Base-by-base conservation (phyloP, 2,329 filamentous ascomycete genomes). In the Didymella exigua region DNA sequence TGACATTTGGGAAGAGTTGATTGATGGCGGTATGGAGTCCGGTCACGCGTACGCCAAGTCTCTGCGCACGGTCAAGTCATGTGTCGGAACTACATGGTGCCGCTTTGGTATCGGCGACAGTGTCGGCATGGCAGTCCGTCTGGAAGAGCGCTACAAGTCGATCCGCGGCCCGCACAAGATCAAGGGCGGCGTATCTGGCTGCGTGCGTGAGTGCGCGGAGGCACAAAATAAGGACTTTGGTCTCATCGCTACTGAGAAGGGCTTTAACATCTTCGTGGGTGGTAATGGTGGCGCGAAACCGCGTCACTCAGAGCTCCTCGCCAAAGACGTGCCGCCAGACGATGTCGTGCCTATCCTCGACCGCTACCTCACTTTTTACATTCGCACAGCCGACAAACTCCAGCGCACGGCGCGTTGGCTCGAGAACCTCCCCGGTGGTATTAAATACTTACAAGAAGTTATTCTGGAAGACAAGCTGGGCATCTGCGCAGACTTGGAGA, bases 161-260 rank as follows among this genome's bases (percentile, higher is more conserved):
- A 89, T 96, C 54, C 86, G 92, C n/a, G 83, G 84, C 14, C 92
- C 92, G 8, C 92, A 96, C 74, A 96, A 96, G 80, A 84, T 96
- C 73, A 96, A 96, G 75, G 91, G 90, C 1, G 92, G 90, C 50
- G 91, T 96, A 0, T 93, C 89, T 49, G 92, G 92, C 11, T 96
- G 92, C 61, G 91, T 96, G n/a, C 83, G 92, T 49, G 92, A 96
- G 76, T 96, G 92, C 63, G 92, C 92, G 0, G 92, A 96, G 75
- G 92, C 92, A 1, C 92, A 96, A 70, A 93, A 88, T 75, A 96
- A 96, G 76, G 92, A 96, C 69, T 96, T 96, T 65, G 92, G 92
- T 19, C 85, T 96, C 43, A 96, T 96, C 54, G 91, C 92, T 13
- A 96, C 91, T 0, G 91, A 96, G 58, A 96, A 95, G 67, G 92